Evolutionary conservation across 164 flowering plant genomes (phyloP).

Genomic region (Stephania yunnanensis): DNA sequence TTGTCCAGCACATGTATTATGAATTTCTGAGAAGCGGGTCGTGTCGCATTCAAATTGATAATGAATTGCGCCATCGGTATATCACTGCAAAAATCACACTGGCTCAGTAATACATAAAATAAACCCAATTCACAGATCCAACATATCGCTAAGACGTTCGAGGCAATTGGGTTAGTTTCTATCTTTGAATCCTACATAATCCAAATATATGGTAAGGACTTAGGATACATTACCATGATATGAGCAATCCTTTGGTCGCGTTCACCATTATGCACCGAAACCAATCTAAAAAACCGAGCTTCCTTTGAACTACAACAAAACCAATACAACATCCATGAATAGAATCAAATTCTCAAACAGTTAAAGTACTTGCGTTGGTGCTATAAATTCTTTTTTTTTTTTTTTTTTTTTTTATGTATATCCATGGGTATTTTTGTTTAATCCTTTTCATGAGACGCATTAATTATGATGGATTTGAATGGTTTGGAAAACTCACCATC

Average conservation of each 20-base stretch:
- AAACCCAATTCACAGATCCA: background rate
- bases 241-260: conserved; percentile 69
- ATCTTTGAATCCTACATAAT: background rate
- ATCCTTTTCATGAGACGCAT: no score
- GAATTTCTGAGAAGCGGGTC: conserved; percentile 76
- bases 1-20: conserved; percentile 66
- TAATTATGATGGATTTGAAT: no score
- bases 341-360: background rate
- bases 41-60: conserved; percentile 49
- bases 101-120: background rate
- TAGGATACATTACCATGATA: conserved; percentile 58
- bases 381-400: background rate
- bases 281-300: background rate
- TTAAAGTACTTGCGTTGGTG: background rate
- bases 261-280: conserved; percentile 49
- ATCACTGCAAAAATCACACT: conserved; percentile 47
- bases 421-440: no score
- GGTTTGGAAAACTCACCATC: no score
- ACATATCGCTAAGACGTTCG: background rate
- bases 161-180: background rate
- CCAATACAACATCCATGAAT: background rate
- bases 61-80: conserved; percentile 94
- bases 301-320: conserved; percentile 19
- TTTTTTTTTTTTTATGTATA: no score
- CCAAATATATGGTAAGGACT: background rate